These are phyloP conservation scores for Lomentospora prolificans DNA, from an alignment of 2,329 filamentous ascomycete genomes.

Conservation along the genomic window DNA sequence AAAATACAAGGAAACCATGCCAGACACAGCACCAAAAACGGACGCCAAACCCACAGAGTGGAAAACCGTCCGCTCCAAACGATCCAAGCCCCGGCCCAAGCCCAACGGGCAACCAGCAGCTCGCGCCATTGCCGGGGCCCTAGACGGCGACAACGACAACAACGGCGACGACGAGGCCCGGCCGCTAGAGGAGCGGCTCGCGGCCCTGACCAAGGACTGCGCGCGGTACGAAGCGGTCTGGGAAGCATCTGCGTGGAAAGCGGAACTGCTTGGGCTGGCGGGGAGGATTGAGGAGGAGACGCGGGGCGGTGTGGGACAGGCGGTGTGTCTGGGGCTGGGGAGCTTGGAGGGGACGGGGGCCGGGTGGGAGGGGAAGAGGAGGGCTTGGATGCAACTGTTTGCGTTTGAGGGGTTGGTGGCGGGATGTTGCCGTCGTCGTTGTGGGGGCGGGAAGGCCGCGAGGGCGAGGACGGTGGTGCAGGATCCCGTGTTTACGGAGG, in stretches of 20 bases:
- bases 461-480: conserved; percentile 29
- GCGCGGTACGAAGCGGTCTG: not conserved
- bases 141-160: not conserved
- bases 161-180: not conserved
- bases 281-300: not conserved
- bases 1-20: not conserved
- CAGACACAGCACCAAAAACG: not conserved
- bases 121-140: not conserved
- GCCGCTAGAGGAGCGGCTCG: not conserved
- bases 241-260: not conserved
- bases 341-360: conserved; percentile 39
- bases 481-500: conserved; percentile 40
- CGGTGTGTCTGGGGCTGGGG: conserved; percentile 46
- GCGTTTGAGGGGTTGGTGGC: conserved; percentile 39
- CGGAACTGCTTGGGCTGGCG: not conserved
- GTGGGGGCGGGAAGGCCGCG: conserved; percentile 9
- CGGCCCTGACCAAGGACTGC: not conserved
- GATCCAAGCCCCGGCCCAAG: too few species aligned
- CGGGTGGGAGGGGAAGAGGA: conserved; percentile 32
- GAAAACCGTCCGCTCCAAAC: conserved; percentile 18
- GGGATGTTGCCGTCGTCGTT: too few species aligned
- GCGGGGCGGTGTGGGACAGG: conserved; percentile 14
- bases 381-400: conserved; percentile 41
- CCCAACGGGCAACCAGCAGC: conserved; percentile 3
- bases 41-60: conserved; percentile 13